Base-by-base conservation (phyloP, 2,329 filamentous ascomycete genomes). In the Sclerotinia borealis region DNA sequence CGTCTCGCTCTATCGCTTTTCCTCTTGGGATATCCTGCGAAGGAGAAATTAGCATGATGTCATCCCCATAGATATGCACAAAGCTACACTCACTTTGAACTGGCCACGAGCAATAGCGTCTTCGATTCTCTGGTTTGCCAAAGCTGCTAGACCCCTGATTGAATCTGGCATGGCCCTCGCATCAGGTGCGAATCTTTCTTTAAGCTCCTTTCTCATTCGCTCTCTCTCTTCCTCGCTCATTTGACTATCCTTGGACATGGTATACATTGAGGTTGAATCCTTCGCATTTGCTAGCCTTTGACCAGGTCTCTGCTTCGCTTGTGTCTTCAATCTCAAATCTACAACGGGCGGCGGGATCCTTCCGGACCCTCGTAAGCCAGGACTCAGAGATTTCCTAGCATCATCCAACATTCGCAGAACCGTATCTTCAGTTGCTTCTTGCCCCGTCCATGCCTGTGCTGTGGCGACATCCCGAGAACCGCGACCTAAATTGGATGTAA, bases 101-200 rank as follows among this genome's bases (percentile, higher is more conserved):
- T 96, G 90, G 0, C 95, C 95, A 37, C 92, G 81, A 1, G 92
- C 89, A 71, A 98, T 97, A 7, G 95, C 95, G 73, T 97, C 89
- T 75, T 97, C 93, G 65, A 99, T 98, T 27, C 89, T 80, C 76
- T 97, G 88, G 74, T 98, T 97, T 1, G 95, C 95, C 58, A 98
- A 77, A 0, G 90, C 90, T 4, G 89, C 84, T 17, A 99, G 79
- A 0, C 93, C 95, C 39, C 89, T 84, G 1, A 98, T 78, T 0
- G 90, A 87, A 63, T 87, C 89, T 1, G 93, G 91, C 76, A 96
- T 84, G 0, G 85, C 80, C 52, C 92, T 83, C 3, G 87, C 89
- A 1, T 82, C 85, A 0, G 93, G 87, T 19, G 84, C 79, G 70
- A 98, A 96, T 1, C 93, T 83, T 63, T 96, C 92, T 43, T 88